Percentiles rank a stretch among this genome's conserved stretches.
These are phyloP conservation scores for Yamadazyma oceani DNA, from an alignment of 1,139 yeast genomes.

Conservation along the genomic window DNA sequence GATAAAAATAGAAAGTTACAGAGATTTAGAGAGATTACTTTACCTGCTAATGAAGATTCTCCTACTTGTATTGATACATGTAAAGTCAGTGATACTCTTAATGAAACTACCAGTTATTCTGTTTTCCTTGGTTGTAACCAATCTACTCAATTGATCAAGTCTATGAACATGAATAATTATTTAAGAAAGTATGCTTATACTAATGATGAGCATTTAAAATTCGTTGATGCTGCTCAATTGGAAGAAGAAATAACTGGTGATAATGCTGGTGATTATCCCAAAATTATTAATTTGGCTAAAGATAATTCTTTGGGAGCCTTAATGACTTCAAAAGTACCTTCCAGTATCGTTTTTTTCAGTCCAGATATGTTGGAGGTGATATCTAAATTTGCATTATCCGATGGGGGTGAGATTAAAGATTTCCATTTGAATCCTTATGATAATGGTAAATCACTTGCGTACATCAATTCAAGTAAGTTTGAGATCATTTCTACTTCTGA, in stretches of 20 bases:
- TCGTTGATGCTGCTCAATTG: conserved; percentile 59
- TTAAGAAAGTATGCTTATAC: conserved; percentile 61
- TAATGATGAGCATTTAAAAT: conserved; percentile 60
- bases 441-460: conserved; percentile 55
- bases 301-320: conserved; percentile 60
- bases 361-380: conserved; percentile 50
- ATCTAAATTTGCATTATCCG: conserved; percentile 15
- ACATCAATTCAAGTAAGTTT: conserved; percentile 53
- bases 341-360: conserved; percentile 57
- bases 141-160: conserved; percentile 51
- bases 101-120: conserved; percentile 25
- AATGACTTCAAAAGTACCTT: conserved; percentile 63
- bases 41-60: conserved; percentile 67
- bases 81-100: conserved; percentile 14
- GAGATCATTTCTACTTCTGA: conserved; percentile 43
- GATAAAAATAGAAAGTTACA: conserved; percentile 55
- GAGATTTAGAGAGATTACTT: conserved; percentile 59
- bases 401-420: conserved; percentile 27
- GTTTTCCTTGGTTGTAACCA: conserved; percentile 79
- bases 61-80: conserved; percentile 65
- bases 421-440: conserved; percentile 32
- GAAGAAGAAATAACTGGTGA: conserved; percentile 34
- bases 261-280: conserved; percentile 55
- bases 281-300: conserved; percentile 50
- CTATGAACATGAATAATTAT: conserved; percentile 67